phyloP scores from a whole-genome alignment of 495 filamentous ascomycete genomes.

The Trichoderma gamsii region DNA sequence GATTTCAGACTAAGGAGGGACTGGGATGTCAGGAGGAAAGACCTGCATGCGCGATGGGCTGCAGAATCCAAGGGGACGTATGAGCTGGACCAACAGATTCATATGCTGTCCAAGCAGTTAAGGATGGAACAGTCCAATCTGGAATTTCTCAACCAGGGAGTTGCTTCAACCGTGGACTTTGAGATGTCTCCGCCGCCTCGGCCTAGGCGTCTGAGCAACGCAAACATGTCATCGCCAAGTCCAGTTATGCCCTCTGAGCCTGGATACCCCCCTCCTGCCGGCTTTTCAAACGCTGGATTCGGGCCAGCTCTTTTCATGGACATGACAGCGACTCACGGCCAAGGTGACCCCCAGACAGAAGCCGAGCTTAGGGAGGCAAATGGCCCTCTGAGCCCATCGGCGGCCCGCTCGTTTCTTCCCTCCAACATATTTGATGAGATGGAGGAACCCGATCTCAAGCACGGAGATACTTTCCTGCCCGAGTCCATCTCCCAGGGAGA shows the following conservation, averaged over 20 bases:
- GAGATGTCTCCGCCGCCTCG: constrained; percentile 41
- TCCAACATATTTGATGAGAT: constrained; percentile 60
- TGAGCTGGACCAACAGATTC: constrained; percentile 36
- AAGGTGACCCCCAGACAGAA: constrained; percentile 24
- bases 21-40: constrained; percentile 39
- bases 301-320: constrained; percentile 48
- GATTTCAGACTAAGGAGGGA: constrained; percentile 36
- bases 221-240: constrained; percentile 30
- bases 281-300: constrained; percentile 37
- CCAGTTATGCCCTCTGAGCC: background rate
- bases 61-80: constrained; percentile 31
- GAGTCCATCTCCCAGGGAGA: background rate
- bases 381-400: constrained; percentile 75
- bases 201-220: constrained; percentile 46
- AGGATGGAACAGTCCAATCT: constrained; percentile 32
- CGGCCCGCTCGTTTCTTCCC: constrained; percentile 62
- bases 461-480: background rate
- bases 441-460: constrained; percentile 43
- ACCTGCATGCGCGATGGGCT: constrained; percentile 36
- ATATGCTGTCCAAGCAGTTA: constrained; percentile 29
- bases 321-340: constrained; percentile 33
- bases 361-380: constrained; percentile 35
- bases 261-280: constrained; percentile 18
- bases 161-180: constrained; percentile 43
- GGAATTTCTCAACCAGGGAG: constrained; percentile 37